Conservation (phyloP, 768 basidiomycete species). For the Mycena sanguinolenta region DNA sequence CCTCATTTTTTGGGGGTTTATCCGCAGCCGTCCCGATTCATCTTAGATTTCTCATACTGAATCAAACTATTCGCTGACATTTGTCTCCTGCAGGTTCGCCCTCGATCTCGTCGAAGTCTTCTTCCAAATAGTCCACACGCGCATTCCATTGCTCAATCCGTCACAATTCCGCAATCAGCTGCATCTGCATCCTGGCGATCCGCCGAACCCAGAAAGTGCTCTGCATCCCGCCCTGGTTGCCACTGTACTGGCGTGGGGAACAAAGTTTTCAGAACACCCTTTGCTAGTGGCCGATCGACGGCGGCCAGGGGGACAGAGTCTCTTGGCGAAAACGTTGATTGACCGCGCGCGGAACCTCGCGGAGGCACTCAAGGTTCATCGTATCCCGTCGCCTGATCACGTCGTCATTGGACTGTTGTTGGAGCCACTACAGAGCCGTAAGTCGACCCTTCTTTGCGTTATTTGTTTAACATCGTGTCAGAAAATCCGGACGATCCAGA, state of each 20-base stretch:
- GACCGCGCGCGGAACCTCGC: conserved; percentile 88
- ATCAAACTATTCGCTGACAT: conserved; percentile 1
- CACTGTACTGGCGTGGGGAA: conserved; percentile 91
- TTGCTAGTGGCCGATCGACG: conserved; percentile 84
- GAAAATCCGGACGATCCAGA: conserved; percentile 81
- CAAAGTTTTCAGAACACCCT: conserved; percentile 93
- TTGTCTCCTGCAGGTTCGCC: conserved; percentile 74
- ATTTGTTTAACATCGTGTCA: conserved; percentile 43
- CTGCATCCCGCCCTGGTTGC: conserved; percentile 85
- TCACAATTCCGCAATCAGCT: conserved; percentile 83
- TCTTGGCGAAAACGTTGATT: conserved; percentile 82
- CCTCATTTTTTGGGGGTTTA: too few species aligned
- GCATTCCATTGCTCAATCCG: conserved; percentile 90
- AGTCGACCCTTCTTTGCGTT: conserved; percentile 53
- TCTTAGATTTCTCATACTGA: neutral
- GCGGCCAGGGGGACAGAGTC: conserved; percentile 78
- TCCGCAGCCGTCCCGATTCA: conserved; percentile 18
- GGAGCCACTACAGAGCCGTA: conserved; percentile 89
- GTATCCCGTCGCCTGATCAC: conserved; percentile 83
- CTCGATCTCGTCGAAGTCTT: conserved; percentile 95
- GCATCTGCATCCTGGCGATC: conserved; percentile 51
- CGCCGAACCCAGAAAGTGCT: conserved; percentile 47
- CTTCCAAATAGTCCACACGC: conserved; percentile 92
- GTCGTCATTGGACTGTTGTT: conserved; percentile 86
- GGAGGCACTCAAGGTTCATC: conserved; percentile 89